Conservation (phyloP, 805 yeast species). For the Candida andamanensis region DNA sequence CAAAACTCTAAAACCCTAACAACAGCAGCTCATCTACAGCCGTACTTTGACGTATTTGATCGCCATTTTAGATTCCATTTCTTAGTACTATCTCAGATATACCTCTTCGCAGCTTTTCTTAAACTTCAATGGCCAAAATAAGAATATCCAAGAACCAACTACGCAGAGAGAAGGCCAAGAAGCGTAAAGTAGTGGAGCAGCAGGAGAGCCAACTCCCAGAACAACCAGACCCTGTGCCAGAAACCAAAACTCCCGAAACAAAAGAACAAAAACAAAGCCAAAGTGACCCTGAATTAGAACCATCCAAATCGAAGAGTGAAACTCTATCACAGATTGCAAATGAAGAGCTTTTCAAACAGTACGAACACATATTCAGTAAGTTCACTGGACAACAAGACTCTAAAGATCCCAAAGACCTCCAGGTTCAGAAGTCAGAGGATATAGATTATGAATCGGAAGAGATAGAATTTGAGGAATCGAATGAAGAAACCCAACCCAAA, state of each 20-base stretch:
- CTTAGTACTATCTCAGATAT: too few relatives aligned
- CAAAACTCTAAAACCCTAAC: too few relatives aligned
- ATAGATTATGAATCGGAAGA: slow-evolving; percentile 2
- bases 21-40: too few relatives aligned
- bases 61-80: too few relatives aligned
- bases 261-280: background rate
- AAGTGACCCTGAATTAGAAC: too few relatives aligned
- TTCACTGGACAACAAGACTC: slow-evolving; percentile 1
- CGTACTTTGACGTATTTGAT: too few relatives aligned
- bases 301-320: too few relatives aligned
- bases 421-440: slow-evolving; percentile 1
- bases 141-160: slow-evolving; percentile 48
- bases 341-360: background rate
- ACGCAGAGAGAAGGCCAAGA: slow-evolving; percentile 43
- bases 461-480: slow-evolving; percentile 15
- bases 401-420: background rate
- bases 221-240: background rate
- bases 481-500: slow-evolving; percentile 45
- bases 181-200: slow-evolving; percentile 21
- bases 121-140: slow-evolving; percentile 22
- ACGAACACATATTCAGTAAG: slow-evolving; percentile 1
- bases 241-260: slow-evolving; percentile 1
- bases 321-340: too few relatives aligned
- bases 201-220: background rate
- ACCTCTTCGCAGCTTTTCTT: too few relatives aligned